These are phyloP conservation scores for Eutrema salsugineum DNA, from an alignment of 441 rosid species.

Conservation along the genomic window DNA sequence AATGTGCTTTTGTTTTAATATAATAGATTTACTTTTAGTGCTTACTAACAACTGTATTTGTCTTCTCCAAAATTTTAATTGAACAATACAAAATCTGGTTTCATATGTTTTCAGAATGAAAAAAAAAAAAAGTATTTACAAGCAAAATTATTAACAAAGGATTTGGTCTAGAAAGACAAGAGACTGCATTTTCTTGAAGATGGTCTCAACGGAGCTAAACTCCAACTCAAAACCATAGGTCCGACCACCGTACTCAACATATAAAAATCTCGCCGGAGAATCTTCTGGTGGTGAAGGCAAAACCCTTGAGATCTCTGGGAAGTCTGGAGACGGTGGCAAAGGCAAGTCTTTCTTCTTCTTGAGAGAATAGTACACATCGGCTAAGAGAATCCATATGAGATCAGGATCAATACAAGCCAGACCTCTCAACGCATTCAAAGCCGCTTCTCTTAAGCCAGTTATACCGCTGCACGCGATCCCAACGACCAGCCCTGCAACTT, in stretches of 20 bases:
- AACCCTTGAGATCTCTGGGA: slow-evolving; percentile 42
- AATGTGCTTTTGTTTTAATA: too few species aligned
- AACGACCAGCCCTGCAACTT: slow-evolving; percentile 76
- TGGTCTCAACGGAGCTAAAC: slow-evolving; percentile 53
- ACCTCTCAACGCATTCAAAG: slow-evolving; percentile 66
- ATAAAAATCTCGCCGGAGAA: slow-evolving; percentile 52
- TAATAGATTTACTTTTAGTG: too few species aligned
- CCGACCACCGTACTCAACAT: slow-evolving; percentile 77
- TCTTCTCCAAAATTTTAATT: neutral
- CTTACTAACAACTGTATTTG: neutral
- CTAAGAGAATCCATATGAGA: slow-evolving; percentile 86
- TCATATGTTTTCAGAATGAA: neutral
- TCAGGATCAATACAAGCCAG: slow-evolving; percentile 83
- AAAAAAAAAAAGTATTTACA: neutral
- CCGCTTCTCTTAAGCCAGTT: slow-evolving; percentile 59
- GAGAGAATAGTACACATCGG: slow-evolving; percentile 72
- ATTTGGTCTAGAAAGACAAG: slow-evolving; percentile 41
- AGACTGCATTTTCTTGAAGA: slow-evolving; percentile 54
- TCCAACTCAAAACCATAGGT: slow-evolving; percentile 72
- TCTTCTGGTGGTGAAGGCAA: slow-evolving; percentile 53
- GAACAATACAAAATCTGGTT: neutral
- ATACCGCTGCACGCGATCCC: slow-evolving; percentile 87
- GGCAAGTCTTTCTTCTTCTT: slow-evolving; percentile 49
- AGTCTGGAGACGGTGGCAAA: slow-evolving; percentile 48
- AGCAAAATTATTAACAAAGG: slow-evolving; percentile 19